phyloP scores from a whole-genome alignment of 1,139 yeast species.

The Diutina rugosa region DNA sequence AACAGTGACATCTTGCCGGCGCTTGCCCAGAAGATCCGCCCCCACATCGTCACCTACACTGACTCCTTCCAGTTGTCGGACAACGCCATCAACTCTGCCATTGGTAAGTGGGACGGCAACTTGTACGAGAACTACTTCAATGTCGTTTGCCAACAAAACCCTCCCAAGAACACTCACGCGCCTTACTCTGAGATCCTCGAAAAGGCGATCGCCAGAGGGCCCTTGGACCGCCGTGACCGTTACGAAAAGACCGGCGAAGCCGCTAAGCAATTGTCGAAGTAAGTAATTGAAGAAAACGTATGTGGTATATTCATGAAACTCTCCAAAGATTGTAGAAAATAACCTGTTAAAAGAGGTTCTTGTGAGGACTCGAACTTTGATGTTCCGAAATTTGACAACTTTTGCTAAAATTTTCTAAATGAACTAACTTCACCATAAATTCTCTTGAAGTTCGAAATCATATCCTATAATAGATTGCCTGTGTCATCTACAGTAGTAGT shows the following conservation, averaged over 20 bases:
- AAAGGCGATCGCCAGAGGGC: constrained; percentile 40
- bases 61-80: constrained; percentile 85
- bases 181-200: constrained; percentile 41
- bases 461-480: background rate
- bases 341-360: too few relatives aligned
- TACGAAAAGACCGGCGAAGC: constrained; percentile 30
- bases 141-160: constrained; percentile 36
- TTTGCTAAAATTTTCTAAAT: background rate
- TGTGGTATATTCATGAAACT: too few relatives aligned
- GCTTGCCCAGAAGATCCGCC: constrained; percentile 37
- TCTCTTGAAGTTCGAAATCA: background rate
- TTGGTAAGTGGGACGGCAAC: constrained; percentile 79
- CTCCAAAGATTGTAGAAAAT: too few relatives aligned
- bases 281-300: background rate
- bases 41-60: constrained; percentile 66
- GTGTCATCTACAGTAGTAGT: too few relatives aligned
- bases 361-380: background rate
- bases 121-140: constrained; percentile 68
- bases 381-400: background rate
- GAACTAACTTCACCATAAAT: background rate
- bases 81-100: constrained; percentile 71
- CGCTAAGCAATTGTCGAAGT: constrained; percentile 18
- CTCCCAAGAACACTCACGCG: constrained; percentile 44
- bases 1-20: constrained; percentile 21
- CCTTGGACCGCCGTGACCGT: constrained; percentile 35